A percentile compares a stretch with the other conserved stretches of the same genome.
phyloP scores from a whole-genome alignment of 345 rosid genomes.

The Eucalyptus sp. region DNA sequence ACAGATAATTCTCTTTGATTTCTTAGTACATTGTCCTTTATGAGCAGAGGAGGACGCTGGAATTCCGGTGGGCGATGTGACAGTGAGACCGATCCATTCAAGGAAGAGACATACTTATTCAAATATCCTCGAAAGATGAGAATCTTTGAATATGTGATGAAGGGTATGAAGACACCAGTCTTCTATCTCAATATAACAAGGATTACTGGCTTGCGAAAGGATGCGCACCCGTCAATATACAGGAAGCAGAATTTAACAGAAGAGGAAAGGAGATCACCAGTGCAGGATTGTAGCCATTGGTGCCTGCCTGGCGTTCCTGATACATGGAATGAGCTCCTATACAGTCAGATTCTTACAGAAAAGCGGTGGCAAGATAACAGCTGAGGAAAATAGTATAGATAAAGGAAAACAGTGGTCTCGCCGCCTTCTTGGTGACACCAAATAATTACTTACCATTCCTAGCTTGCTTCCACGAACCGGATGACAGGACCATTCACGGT shows the following conservation, averaged over 20 bases:
- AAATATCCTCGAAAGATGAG: slow-evolving; percentile 24
- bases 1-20: neutral
- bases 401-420: neutral
- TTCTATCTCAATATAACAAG: slow-evolving; percentile 24
- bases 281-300: slow-evolving; percentile 49
- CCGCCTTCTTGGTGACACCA: neutral
- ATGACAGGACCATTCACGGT: neutral
- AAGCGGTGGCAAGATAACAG: neutral
- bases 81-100: slow-evolving; percentile 15
- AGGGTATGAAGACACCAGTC: slow-evolving; percentile 16
- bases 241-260: slow-evolving; percentile 8
- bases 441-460: neutral
- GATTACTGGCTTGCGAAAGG: slow-evolving; percentile 30
- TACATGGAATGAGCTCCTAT: slow-evolving; percentile 36
- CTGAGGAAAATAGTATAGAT: neutral
- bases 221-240: slow-evolving; percentile 32
- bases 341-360: slow-evolving; percentile 11
- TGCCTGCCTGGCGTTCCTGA: slow-evolving; percentile 55
- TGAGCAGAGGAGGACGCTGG: slow-evolving; percentile 35
- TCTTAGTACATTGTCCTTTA: neutral
- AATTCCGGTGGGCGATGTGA: slow-evolving; percentile 35
- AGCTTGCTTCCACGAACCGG: neutral
- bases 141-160: slow-evolving; percentile 15
- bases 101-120: neutral
- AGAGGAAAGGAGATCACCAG: slow-evolving; percentile 9